These are phyloP conservation scores for Scedosporium dehoogii DNA, from an alignment of 2,329 filamentous ascomycete genomes.

Conservation along the genomic window DNA sequence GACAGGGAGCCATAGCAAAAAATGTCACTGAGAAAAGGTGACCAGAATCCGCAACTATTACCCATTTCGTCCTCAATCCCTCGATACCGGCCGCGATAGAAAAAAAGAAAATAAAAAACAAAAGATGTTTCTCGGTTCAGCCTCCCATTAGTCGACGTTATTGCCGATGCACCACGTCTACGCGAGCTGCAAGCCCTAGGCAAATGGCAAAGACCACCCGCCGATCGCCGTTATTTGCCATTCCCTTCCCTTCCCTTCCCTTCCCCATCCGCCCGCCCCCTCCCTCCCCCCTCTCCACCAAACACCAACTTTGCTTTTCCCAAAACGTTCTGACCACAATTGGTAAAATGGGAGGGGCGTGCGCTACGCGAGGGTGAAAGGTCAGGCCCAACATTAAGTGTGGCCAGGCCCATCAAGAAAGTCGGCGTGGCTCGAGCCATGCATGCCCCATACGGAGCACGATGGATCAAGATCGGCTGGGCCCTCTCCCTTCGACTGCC, in stretches of 20 bases:
- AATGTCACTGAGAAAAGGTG: too few species aligned
- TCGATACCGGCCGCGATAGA: too few species aligned
- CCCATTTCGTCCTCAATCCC: too few species aligned
- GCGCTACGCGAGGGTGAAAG: background rate
- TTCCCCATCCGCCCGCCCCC: background rate
- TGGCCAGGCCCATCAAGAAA: too few species aligned
- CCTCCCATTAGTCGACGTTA: too few species aligned
- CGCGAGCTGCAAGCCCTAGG: slow-evolving; percentile 1
- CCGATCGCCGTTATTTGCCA: background rate
- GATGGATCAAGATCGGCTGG: background rate
- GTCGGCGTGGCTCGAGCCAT: background rate
- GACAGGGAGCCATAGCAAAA: too few species aligned
- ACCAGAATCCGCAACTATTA: too few species aligned
- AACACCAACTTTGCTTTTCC: background rate
- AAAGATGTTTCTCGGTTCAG: too few species aligned
- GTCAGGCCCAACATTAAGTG: background rate
- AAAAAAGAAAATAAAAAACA: too few species aligned
- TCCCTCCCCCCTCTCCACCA: background rate
- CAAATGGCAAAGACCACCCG: background rate
- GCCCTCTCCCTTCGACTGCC: background rate
- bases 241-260: background rate
- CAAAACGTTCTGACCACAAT: background rate
- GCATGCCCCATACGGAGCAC: background rate
- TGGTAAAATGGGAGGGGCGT: background rate
- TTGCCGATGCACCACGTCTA: background rate